Percentiles rank a stretch among this genome's conserved stretches.
phyloP scores from a whole-genome alignment of 257 asterid species.

The Solanum sitiens region DNA sequence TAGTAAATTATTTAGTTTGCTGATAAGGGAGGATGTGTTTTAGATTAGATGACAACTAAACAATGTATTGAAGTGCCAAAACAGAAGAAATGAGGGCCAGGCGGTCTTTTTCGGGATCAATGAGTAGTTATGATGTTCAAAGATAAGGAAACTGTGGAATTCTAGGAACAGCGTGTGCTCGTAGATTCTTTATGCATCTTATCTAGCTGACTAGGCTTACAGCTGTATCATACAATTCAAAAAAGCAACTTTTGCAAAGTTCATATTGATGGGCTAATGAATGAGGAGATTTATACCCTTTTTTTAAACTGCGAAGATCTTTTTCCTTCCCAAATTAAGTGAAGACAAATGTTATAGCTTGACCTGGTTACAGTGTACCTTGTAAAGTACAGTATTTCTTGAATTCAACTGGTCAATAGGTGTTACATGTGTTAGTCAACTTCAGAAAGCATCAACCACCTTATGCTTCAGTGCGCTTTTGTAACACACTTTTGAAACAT shows the following conservation, averaged over 20 bases:
- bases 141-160: not conserved
- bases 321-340: not conserved
- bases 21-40: not conserved
- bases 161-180: not conserved
- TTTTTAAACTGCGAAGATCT: not conserved
- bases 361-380: not conserved
- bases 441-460: not conserved
- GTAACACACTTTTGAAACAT: not conserved
- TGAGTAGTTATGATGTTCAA: not conserved
- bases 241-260: not conserved
- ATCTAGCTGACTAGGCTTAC: not conserved
- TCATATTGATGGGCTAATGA: not conserved
- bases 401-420: not conserved
- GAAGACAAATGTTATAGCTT: not conserved
- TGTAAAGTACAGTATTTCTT: not conserved
- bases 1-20: not conserved
- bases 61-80: not conserved
- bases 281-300: not conserved
- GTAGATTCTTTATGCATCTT: not conserved
- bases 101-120: not conserved
- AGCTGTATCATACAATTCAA: not conserved
- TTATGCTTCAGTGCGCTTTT: not conserved
- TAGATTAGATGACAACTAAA: not conserved
- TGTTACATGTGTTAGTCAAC: not conserved
- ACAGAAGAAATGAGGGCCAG: not conserved